These are phyloP conservation scores for Brassica cretica DNA, from an alignment of 345 rosid genomes.

Conservation along the genomic window DNA sequence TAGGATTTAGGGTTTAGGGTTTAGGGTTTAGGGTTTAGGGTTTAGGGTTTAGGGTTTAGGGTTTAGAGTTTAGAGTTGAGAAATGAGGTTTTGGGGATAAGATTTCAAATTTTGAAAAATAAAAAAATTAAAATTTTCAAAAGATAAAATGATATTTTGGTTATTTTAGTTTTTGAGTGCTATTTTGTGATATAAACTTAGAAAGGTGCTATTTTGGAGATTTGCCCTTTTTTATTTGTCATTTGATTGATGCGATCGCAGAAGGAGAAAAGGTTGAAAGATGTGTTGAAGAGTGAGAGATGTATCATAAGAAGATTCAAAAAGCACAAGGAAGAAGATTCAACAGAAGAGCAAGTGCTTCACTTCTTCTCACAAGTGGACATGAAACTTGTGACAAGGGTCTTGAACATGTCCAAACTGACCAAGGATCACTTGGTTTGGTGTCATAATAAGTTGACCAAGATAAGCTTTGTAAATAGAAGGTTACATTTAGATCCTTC, in stretches of 20 bases:
- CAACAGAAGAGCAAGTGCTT: constrained; percentile 55
- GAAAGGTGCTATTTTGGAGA: too few relatives aligned
- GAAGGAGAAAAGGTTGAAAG: constrained; percentile 65
- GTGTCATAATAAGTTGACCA: constrained; percentile 68
- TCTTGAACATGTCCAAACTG: constrained; percentile 73
- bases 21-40: too few relatives aligned
- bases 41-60: too few relatives aligned
- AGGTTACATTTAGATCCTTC: constrained; percentile 78
- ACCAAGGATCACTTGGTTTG: constrained; percentile 74
- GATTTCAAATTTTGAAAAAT: too few relatives aligned
- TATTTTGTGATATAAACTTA: too few relatives aligned
- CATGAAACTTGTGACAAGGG: constrained; percentile 82
- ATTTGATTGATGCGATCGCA: constrained; percentile 33
- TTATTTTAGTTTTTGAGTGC: too few relatives aligned
- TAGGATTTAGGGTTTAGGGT: too few relatives aligned
- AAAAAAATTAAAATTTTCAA: too few relatives aligned
- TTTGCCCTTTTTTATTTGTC: background rate
- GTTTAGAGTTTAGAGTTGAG: too few relatives aligned
- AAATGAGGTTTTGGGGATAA: too few relatives aligned
- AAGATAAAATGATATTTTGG: too few relatives aligned
- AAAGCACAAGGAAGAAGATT: constrained; percentile 50
- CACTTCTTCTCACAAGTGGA: constrained; percentile 91
- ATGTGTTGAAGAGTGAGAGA: constrained; percentile 45
- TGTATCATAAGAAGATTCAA: constrained; percentile 57
- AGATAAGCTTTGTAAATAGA: constrained; percentile 60